Conservation (phyloP, 2,329 filamentous ascomycete species). For the Chaetoscypha palmicola region DNA sequence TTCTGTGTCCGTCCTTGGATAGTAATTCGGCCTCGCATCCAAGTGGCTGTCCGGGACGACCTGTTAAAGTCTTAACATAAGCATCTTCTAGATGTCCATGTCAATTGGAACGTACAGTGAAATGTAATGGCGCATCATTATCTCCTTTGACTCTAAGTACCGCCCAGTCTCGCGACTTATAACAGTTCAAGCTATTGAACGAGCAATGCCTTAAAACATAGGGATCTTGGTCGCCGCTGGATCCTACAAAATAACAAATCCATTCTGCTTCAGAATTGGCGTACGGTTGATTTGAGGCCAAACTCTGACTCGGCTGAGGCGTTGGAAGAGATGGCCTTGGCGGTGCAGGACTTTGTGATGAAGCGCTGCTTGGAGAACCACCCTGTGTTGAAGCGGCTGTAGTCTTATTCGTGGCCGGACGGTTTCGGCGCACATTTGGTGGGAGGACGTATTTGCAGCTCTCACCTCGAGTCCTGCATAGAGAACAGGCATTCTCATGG, state of each 20-base stretch:
- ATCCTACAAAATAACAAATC: constrained; percentile 24
- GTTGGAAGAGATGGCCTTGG: constrained; percentile 2
- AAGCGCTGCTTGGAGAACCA: constrained; percentile 13
- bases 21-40: constrained; percentile 21
- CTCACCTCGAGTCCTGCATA: constrained; percentile 23
- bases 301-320: not conserved
- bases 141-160: constrained; percentile 21
- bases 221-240: constrained; percentile 26
- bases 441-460: constrained; percentile 23
- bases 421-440: constrained; percentile 21
- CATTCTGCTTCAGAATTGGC: constrained; percentile 9
- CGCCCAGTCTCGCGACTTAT: constrained; percentile 23
- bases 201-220: constrained; percentile 25
- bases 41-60: constrained; percentile 23
- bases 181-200: constrained; percentile 25
- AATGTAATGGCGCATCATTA: constrained; percentile 18
- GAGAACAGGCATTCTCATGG: constrained; percentile 21
- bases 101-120: constrained; percentile 16
- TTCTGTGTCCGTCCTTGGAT: constrained; percentile 22
- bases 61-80: constrained; percentile 11
- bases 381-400: constrained; percentile 8
- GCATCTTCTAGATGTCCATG: not conserved
- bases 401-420: constrained; percentile 7
- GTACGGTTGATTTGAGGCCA: not conserved
- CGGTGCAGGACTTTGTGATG: constrained; percentile 12